Evolutionary conservation across 805 yeast species (phyloP).

Genomic region (Metahyphopichia silvanorum): DNA sequence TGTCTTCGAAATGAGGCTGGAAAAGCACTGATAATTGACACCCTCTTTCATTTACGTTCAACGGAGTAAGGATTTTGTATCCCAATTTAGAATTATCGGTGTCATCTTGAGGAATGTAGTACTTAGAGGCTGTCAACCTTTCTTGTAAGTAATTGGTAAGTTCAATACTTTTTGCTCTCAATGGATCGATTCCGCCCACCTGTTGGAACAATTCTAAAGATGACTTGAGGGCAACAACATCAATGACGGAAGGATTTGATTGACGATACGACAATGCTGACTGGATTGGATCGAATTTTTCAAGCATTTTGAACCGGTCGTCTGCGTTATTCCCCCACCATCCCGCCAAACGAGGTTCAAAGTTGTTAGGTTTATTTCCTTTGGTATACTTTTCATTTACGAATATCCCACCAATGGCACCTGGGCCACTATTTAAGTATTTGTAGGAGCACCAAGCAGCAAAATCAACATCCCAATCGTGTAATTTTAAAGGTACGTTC

Average conservation of each 20-base stretch:
- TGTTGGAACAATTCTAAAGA: constrained; percentile 59
- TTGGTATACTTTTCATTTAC: constrained; percentile 55
- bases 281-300: constrained; percentile 71
- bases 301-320: constrained; percentile 77
- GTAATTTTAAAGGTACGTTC: constrained; percentile 71
- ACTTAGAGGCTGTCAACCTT: constrained; percentile 43
- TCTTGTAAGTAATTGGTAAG: constrained; percentile 58
- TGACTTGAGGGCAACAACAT: constrained; percentile 68
- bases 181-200: constrained; percentile 59
- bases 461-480: constrained; percentile 89
- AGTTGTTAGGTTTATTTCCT: constrained; percentile 23
- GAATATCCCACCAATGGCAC: constrained; percentile 84
- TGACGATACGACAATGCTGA: constrained; percentile 88
- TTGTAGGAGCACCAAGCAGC: constrained; percentile 96
- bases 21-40: constrained; percentile 80
- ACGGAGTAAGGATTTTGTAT: constrained; percentile 76
- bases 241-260: constrained; percentile 86
- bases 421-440: constrained; percentile 90
- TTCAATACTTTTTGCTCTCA: constrained; percentile 54
- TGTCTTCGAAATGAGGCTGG: constrained; percentile 33
- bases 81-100: constrained; percentile 23
- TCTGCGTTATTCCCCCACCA: constrained; percentile 92
- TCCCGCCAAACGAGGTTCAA: constrained; percentile 77
- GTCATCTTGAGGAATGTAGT: constrained; percentile 33
- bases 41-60: constrained; percentile 56